phyloP scores from a whole-genome alignment of 352 stramenopile species.

The Phytophthora megakarya region DNA sequence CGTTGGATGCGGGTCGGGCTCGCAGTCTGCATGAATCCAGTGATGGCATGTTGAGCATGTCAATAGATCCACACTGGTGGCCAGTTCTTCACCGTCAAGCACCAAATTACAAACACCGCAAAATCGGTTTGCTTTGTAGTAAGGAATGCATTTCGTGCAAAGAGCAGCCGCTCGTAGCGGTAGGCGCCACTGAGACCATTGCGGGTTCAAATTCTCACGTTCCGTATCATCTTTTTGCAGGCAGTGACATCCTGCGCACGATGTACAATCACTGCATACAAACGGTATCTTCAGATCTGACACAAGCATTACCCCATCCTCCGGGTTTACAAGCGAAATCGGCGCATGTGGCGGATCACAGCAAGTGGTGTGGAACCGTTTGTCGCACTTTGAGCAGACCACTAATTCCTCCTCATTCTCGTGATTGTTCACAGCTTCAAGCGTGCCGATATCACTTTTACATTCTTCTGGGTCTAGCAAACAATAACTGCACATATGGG shows the following conservation, averaged over 20 bases:
- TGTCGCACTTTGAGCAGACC: slow-evolving; percentile 56
- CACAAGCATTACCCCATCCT: slow-evolving; percentile 60
- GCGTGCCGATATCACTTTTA: slow-evolving; percentile 11
- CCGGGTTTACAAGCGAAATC: slow-evolving; percentile 58
- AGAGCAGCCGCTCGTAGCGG: slow-evolving; percentile 67
- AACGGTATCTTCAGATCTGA: slow-evolving; percentile 72
- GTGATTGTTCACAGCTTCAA: slow-evolving; percentile 1
- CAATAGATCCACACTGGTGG: slow-evolving; percentile 58
- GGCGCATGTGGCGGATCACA: slow-evolving; percentile 74
- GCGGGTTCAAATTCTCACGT: not conserved
- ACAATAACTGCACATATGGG: slow-evolving; percentile 28
- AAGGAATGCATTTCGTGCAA: slow-evolving; percentile 62
- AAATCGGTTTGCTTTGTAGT: slow-evolving; percentile 73
- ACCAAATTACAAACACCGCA: slow-evolving; percentile 71
- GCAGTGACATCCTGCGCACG: slow-evolving; percentile 62
- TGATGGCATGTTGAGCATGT: slow-evolving; percentile 79
- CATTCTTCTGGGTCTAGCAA: slow-evolving; percentile 33
- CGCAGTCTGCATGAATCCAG: slow-evolving; percentile 83
- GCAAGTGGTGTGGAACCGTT: slow-evolving; percentile 69
- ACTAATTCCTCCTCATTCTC: slow-evolving; percentile 49
- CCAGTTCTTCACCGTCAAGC: slow-evolving; percentile 49
- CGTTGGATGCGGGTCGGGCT: slow-evolving; percentile 67
- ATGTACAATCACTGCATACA: slow-evolving; percentile 66
- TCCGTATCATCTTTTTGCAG: slow-evolving; percentile 10
- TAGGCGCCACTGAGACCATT: slow-evolving; percentile 78